Evolutionary conservation across 2,329 filamentous ascomycete species (phyloP).

Genomic region (Zasmidium angulare): DNA sequence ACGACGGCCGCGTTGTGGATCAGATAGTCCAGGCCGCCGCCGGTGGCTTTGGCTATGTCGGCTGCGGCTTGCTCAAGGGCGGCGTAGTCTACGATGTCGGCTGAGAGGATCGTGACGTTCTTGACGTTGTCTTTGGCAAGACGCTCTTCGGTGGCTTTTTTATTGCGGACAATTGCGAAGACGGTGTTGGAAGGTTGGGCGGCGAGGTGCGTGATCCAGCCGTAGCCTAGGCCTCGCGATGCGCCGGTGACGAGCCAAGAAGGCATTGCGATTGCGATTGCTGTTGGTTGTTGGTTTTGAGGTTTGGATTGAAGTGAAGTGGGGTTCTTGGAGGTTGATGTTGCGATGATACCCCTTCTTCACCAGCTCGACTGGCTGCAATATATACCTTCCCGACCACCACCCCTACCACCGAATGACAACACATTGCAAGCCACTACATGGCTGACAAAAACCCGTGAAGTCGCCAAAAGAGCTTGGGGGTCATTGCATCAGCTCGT

Average conservation of each 20-base stretch:
- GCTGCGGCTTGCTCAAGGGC: constrained; percentile 37
- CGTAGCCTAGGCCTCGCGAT: constrained; percentile 36
- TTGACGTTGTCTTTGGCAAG: constrained; percentile 22
- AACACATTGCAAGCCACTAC: background rate
- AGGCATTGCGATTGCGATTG: constrained; percentile 26
- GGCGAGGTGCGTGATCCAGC: constrained; percentile 34
- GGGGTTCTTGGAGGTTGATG: background rate
- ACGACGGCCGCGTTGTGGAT: constrained; percentile 36
- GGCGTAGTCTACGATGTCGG: constrained; percentile 44
- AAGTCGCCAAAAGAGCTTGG: no score
- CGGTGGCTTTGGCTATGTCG: constrained; percentile 25
- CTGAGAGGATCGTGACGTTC: constrained; percentile 51
- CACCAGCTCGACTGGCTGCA: background rate
- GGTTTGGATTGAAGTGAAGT: background rate
- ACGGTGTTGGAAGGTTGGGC: constrained; percentile 32
- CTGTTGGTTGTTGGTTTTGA: background rate
- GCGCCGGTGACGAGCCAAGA: constrained; percentile 36
- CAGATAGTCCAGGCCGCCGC: constrained; percentile 30
- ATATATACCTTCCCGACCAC: no score
- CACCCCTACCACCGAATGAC: no score
- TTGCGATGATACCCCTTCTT: background rate
- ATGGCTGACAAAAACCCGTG: background rate
- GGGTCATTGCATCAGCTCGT: no score
- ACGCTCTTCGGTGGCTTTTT: constrained; percentile 17
- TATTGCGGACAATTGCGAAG: constrained; percentile 38